Base-by-base conservation (phyloP, 2,329 filamentous ascomycete species). In the Fusarium sp. region DNA sequence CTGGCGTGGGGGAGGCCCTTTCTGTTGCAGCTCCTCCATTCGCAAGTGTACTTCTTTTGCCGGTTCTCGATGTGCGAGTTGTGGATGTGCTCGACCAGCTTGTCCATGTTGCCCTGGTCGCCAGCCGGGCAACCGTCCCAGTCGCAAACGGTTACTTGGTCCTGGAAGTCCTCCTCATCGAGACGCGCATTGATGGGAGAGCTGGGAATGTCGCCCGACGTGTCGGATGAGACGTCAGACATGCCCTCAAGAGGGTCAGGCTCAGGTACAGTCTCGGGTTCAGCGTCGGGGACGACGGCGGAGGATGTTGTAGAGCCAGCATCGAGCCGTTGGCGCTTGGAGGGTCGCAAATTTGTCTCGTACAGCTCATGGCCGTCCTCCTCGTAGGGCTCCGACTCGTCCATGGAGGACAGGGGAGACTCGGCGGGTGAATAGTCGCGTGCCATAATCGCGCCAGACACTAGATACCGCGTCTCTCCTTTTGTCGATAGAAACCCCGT, bases 41-140 rank as follows among this genome's bases (percentile, higher is more conserved):
- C 95, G 81, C 96, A 99, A n/a, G 93, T 93, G 79, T 98, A 98
- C 79, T 96, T 97, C 82, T 97, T 97, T 82, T 96, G 92, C 59
- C 94, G 89, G 66, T 90, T 93, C 77, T 96, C 93, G 75, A 98
- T 97, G 80, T 99, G 96, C 63, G 95, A 93, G 76, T 93, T 91
- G 80, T 98, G 95, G 64, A 96, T 92, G 76, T 96, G 92, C 73
- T 92, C 87, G 42, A 96, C 92, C 44, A 96, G 81, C 69, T 84
- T 88, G 79, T 96, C 92, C 92, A 95, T 95, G 76, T 94, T 91
- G 14, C 88, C 85, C 70, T 92, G 80, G 74, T 94, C 91, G 38
- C 89, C 90, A 3, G 84, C 88, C 40, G 84, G 82, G 77, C 92
- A 96, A 62, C 89, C 90, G 68, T 92, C 90, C 92, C 92, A 96